Evolutionary conservation across 441 rosid genomes (phyloP).

Genomic region (Sinapis alba): DNA sequence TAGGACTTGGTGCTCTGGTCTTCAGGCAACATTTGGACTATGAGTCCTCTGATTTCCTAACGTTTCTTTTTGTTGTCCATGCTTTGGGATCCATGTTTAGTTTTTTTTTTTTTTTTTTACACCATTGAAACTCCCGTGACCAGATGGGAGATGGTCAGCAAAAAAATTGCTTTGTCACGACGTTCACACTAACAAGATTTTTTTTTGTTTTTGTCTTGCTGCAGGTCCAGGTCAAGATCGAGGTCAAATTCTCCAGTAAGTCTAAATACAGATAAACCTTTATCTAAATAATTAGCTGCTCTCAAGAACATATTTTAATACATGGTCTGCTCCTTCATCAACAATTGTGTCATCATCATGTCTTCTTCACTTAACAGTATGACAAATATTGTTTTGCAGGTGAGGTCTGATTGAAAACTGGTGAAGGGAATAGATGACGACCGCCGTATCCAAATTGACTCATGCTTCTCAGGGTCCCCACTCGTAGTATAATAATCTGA

Average conservation of each 20-base stretch:
- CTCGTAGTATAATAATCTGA: not conserved
- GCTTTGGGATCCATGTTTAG: not conserved
- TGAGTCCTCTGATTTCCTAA: slow-evolving; percentile 22
- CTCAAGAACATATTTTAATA: not conserved
- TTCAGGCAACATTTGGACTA: slow-evolving; percentile 20
- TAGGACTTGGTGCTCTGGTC: slow-evolving; percentile 18
- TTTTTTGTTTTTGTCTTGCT: slow-evolving; percentile 29
- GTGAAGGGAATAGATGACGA: not conserved
- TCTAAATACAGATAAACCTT: not conserved
- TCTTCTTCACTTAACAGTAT: not conserved
- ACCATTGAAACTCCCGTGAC: slow-evolving; percentile 13
- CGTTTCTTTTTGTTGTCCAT: not conserved
- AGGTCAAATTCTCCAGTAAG: slow-evolving; percentile 59
- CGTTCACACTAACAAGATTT: slow-evolving; percentile 32
- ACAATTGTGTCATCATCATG: not conserved
- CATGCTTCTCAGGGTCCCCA: slow-evolving; percentile 3
- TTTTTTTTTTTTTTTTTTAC: too few species aligned
- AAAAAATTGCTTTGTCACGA: slow-evolving; percentile 22
- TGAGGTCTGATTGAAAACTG: slow-evolving; percentile 40
- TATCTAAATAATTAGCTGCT: too few species aligned
- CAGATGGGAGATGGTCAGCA: slow-evolving; percentile 30
- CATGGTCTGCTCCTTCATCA: not conserved
- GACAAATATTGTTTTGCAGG: slow-evolving; percentile 45
- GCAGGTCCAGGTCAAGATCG: slow-evolving; percentile 52
- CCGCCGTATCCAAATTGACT: not conserved